These are phyloP conservation scores for Tubosaeta sp. DNA, from an alignment of 768 basidiomycete species.

Conservation along the genomic window DNA sequence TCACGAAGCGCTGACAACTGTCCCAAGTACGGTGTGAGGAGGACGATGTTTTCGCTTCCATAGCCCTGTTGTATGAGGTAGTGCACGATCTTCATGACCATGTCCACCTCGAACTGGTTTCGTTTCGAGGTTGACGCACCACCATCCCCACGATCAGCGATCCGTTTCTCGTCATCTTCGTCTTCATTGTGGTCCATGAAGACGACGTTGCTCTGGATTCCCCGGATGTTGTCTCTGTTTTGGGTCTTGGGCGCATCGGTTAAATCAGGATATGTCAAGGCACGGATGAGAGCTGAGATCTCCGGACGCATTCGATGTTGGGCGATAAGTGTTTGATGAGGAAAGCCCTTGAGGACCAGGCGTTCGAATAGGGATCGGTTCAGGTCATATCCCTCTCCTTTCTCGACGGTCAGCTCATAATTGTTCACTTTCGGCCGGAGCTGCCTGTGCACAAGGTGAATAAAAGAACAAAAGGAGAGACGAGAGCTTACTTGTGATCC, in stretches of 20 bases:
- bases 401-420: conserved; percentile 62
- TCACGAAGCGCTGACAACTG: conserved; percentile 29
- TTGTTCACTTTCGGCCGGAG: conserved; percentile 69
- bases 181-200: conserved; percentile 55
- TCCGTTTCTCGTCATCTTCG: conserved; percentile 44
- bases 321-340: conserved; percentile 48
- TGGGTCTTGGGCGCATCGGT: conserved; percentile 49
- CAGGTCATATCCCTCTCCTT: conserved; percentile 61
- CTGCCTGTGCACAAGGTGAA: conserved; percentile 40
- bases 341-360: conserved; percentile 56
- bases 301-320: conserved; percentile 78
- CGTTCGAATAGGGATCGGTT: conserved; percentile 70
- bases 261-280: conserved; percentile 63
- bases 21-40: conserved; percentile 68
- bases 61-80: conserved; percentile 71
- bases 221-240: conserved; percentile 48
- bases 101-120: conserved; percentile 54
- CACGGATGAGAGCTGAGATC: conserved; percentile 57
- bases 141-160: conserved; percentile 45
- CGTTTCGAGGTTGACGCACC: conserved; percentile 54
- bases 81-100: conserved; percentile 62
- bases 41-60: conserved; percentile 52
- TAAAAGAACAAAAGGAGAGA: background rate
- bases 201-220: conserved; percentile 53
- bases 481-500: conserved; percentile 61